Percentiles rank a stretch among this genome's conserved stretches.
Evolutionary conservation across 805 yeast species (phyloP).

Genomic region (Ogataea chonburiensis): DNA sequence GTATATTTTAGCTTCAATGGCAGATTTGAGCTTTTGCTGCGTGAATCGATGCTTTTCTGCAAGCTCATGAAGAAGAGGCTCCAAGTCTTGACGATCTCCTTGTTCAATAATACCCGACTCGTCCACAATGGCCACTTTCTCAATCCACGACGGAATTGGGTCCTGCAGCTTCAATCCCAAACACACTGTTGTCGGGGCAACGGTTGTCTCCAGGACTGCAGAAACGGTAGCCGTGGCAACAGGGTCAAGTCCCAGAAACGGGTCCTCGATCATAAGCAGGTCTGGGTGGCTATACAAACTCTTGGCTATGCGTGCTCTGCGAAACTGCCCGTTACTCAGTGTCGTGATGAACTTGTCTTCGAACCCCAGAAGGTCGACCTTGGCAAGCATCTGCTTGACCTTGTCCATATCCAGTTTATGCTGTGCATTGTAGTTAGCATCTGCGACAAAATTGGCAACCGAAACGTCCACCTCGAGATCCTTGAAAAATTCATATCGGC

Average conservation of each 20-base stretch:
- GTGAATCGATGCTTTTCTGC: constrained; percentile 24
- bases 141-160: constrained; percentile 73
- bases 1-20: constrained; percentile 11
- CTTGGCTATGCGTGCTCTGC: constrained; percentile 85
- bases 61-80: constrained; percentile 22
- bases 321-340: constrained; percentile 88
- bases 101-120: constrained; percentile 48
- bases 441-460: constrained; percentile 58
- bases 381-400: constrained; percentile 43
- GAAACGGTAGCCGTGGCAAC: constrained; percentile 61
- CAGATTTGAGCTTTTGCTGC: constrained; percentile 20
- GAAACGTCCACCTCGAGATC: constrained; percentile 75
- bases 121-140: constrained; percentile 65
- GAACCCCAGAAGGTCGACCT: constrained; percentile 55
- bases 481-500: constrained; percentile 83
- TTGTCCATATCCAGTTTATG: constrained; percentile 36
- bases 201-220: constrained; percentile 40
- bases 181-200: constrained; percentile 52
- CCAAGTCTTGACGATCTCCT: constrained; percentile 43
- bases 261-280: constrained; percentile 80
- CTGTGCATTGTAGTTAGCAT: constrained; percentile 48
- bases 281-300: constrained; percentile 65
- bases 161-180: constrained; percentile 80
- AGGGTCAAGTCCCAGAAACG: constrained; percentile 89
- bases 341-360: constrained; percentile 79